Evolutionary conservation across 768 basidiomycete genomes (phyloP), one percentile per base, ranked within the genome.

Genomic region (Auriculariales sp.): DNA sequence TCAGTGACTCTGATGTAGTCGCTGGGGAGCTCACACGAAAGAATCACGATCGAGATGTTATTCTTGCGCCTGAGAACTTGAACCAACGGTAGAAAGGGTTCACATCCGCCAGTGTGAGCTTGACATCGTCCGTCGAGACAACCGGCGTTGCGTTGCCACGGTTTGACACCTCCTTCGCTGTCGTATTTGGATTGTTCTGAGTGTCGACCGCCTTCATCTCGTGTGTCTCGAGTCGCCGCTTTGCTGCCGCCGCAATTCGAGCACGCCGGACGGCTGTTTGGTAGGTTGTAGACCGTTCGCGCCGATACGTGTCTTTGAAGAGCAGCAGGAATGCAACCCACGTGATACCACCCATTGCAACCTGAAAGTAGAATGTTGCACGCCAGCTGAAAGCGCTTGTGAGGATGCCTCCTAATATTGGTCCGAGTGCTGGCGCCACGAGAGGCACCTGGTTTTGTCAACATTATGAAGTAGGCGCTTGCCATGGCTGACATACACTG

Each of bases 281-380:
- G 62, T 92, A 94, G 2, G 78, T 75, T 19, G 84, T 64, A 49
- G 88, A 92, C 36, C 92, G 80, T 58, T 91, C 86, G 49, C 73
- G 67, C n/a, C 89, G 75, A 66, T 85, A 93, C 0, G 88, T 88
- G 57, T 93, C 89, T 51, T 74, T 76, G 68, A 91, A 86, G 58
- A 82, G 67, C 22, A 81, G 61, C 29, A 82, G 49, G 61, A 88
- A 86, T 17, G 70, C 64, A 31, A 77, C 36, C 47, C 77, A 67
- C 47, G 72, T 73, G 29, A 71, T 27, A 1, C 77, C 78, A 7
- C 74, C 74, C 49, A 81, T 70, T 28, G 79, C 78, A 1, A 74
- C 68, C 19, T 91, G 72, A 61, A 92, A 88, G 75, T 85, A 93
- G 61, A 93, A 89, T 0, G 78, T 76, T 6, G 81, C 77, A 30